A percentile compares a stretch with the other conserved stretches of the same genome.
Evolutionary conservation across 2,329 filamentous ascomycete species (phyloP).

Genomic region (Triangularia setosa): DNA sequence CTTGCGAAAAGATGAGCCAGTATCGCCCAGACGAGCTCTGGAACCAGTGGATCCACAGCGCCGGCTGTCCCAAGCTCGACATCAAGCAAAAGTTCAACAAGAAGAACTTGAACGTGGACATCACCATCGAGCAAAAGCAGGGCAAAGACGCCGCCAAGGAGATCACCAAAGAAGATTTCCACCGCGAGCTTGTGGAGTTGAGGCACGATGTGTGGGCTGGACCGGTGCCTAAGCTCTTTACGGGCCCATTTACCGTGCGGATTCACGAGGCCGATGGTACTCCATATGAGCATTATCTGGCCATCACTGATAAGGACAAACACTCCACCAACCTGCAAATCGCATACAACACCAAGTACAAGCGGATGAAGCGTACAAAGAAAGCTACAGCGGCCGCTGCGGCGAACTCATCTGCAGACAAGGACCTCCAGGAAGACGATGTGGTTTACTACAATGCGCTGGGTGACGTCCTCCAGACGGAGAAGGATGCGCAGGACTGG

Average conservation of each 20-base stretch:
- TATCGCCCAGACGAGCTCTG: slow-evolving; percentile 87
- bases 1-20: slow-evolving; percentile 85
- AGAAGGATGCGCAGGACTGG: slow-evolving; percentile 81
- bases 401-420: slow-evolving; percentile 56
- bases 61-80: slow-evolving; percentile 83
- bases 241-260: slow-evolving; percentile 93
- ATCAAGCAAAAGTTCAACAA: slow-evolving; percentile 94
- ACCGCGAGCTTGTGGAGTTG: slow-evolving; percentile 80
- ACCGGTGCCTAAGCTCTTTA: slow-evolving; percentile 74
- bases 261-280: slow-evolving; percentile 98
- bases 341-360: slow-evolving; percentile 98
- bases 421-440: slow-evolving; percentile 61
- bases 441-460: slow-evolving; percentile 86
- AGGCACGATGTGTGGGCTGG: slow-evolving; percentile 65
- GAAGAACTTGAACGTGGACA: slow-evolving; percentile 91
- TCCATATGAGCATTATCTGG: slow-evolving; percentile 95
- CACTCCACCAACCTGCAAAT: slow-evolving; percentile 77
- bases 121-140: slow-evolving; percentile 78
- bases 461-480: slow-evolving; percentile 80
- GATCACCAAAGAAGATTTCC: slow-evolving; percentile 64
- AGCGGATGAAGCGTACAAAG: slow-evolving; percentile 84
- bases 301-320: slow-evolving; percentile 81
- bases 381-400: slow-evolving; percentile 70
- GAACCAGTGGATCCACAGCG: slow-evolving; percentile 84
- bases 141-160: slow-evolving; percentile 36